These are phyloP conservation scores for Pseudogymnoascus sp. DNA, from an alignment of 2,329 filamentous ascomycete genomes.

Conservation along the genomic window DNA sequence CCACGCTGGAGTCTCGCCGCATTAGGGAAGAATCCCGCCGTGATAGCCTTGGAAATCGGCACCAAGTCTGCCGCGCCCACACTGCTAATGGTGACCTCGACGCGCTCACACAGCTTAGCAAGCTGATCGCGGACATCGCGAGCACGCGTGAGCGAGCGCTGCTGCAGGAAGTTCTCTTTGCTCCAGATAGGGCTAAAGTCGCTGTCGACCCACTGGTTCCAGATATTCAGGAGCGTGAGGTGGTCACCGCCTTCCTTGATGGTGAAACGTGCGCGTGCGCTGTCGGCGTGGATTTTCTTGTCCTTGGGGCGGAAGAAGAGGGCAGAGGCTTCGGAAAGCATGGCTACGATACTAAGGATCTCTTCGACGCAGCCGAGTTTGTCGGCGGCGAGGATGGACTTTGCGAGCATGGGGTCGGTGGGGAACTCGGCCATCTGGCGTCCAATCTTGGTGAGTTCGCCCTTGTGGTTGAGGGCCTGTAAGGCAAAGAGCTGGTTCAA, in stretches of 20 bases:
- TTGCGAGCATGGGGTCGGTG: constrained; percentile 83
- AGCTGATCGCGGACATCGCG: constrained; percentile 91
- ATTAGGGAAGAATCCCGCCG: constrained; percentile 90
- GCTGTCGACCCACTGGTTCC: constrained; percentile 88
- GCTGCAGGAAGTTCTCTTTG: constrained; percentile 88
- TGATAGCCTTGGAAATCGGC: constrained; percentile 80
- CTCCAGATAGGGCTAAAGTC: constrained; percentile 85
- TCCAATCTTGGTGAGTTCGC: constrained; percentile 82
- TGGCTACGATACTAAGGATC: constrained; percentile 84
- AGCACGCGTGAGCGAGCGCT: constrained; percentile 78
- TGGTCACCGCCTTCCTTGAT: constrained; percentile 88
- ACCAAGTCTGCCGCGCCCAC: constrained; percentile 62
- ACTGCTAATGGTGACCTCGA: constrained; percentile 68
- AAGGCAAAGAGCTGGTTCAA: constrained; percentile 88
- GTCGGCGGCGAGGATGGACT: constrained; percentile 79
- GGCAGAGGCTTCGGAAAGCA: constrained; percentile 80
- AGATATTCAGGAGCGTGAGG: constrained; percentile 80
- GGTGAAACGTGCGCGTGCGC: constrained; percentile 79
- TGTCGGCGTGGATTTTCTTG: constrained; percentile 93
- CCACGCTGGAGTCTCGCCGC: constrained; percentile 74
- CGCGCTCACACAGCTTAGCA: constrained; percentile 82
- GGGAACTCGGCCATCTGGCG: constrained; percentile 95
- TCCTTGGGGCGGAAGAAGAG: constrained; percentile 95
- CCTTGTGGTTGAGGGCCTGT: constrained; percentile 79
- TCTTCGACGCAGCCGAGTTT: constrained; percentile 91